Percentiles rank a stretch among this genome's conserved stretches.
Evolutionary conservation across 1,139 yeast genomes (phyloP).

Genomic region (Kurtzmaniella quercitrusa): DNA sequence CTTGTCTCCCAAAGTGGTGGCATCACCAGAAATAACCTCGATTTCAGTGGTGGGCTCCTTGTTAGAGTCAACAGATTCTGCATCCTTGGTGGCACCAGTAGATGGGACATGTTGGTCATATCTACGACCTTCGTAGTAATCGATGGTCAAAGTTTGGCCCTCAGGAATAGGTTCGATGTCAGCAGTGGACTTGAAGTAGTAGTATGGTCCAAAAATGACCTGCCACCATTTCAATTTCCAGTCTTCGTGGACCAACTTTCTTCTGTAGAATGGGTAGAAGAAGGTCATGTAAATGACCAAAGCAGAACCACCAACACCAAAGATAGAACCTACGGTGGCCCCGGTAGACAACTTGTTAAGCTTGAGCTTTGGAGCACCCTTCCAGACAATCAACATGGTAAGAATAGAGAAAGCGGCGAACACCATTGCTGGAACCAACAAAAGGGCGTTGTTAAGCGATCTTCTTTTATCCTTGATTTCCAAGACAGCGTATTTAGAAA

Average conservation of each 20-base stretch:
- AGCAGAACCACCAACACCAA: conserved; percentile 63
- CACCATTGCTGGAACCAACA: conserved; percentile 58
- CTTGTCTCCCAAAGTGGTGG: conserved; percentile 12
- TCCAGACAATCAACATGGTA: conserved; percentile 62
- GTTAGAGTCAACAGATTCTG: conserved; percentile 12
- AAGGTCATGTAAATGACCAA: conserved; percentile 46
- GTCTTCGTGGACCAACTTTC: conserved; percentile 59
- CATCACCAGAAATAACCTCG: conserved; percentile 11
- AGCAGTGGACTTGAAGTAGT: conserved; percentile 52
- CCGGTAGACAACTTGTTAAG: conserved; percentile 48
- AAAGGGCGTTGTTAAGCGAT: conserved; percentile 50
- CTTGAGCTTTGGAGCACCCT: conserved; percentile 66
- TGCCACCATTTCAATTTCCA: conserved; percentile 66
- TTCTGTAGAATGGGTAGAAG: conserved; percentile 59
- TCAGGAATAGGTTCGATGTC: conserved; percentile 65
- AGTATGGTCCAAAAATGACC: conserved; percentile 53
- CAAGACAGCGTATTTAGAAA: conserved; percentile 57
- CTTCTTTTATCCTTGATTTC: conserved; percentile 46
- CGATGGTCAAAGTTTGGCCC: conserved; percentile 51
- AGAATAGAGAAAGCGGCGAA: conserved; percentile 58
- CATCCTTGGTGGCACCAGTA: conserved; percentile 7
- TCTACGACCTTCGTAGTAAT: conserved; percentile 64
- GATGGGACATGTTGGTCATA: conserved; percentile 19
- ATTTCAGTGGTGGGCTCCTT: conserved; percentile 8
- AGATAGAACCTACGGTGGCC: conserved; percentile 51